Base-by-base conservation (phyloP, 257 asterid genomes). In the Coffea canephora region DNA sequence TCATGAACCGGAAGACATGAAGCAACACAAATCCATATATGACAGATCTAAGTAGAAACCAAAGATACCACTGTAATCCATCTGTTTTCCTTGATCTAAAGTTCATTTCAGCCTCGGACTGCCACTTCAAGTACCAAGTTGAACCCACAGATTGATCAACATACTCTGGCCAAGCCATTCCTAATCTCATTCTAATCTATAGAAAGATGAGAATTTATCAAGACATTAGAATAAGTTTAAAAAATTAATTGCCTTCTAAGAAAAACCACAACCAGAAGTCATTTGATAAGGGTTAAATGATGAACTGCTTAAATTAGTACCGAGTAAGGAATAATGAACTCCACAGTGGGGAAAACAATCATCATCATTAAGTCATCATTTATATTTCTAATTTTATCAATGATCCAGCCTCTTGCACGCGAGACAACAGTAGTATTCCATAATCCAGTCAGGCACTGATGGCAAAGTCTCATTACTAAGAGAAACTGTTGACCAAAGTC, bases 131-230 rank as follows among this genome's bases (percentile, higher is more conserved):
- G 84, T 96, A 96, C 98, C 98, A 96, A 69, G 94, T 89, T 73
- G 98, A 87, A 81, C 86, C 84, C 19, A 85, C 89, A 81, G 97
- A 84, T 79, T 85, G 89, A 83, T 95, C 94, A 3, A 86, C 81
- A 84, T 91, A 91, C 88, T 94, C 98, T 55, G 98, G 99, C 97
- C 93, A 91, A 75, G 97, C 98, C 99, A 95, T 95, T 73, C 99
- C 98, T 85, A 95, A 85, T 48, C 74, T 88, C 86, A 91, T 85
- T 86, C 97, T 91, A 77, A 88, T 80, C 99, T 96, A 80, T 77
- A 73, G 77, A 73, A 82, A 64, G 80, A 39, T 64, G 83, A 78
- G 34, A 77, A 57, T 62, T 62, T 39, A 65, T 69, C 45, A 23
- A 78, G 78, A 74, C 64, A 77, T n/a, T 75, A 31, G 31, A 77